Conservation (phyloP, 345 rosid species). For the Lepidium didymum region DNA sequence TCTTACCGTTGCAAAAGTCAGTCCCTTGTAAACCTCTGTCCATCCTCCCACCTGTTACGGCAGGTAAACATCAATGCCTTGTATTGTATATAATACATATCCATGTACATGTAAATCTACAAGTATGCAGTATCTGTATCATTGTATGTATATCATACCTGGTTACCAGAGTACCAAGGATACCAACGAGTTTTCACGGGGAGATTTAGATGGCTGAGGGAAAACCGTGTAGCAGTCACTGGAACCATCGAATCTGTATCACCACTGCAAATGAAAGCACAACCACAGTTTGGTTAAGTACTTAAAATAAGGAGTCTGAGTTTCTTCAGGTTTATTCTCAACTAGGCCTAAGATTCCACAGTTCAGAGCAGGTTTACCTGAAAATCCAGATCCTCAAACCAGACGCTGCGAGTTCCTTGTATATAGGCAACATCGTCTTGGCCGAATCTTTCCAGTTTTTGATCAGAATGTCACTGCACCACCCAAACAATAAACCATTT, state of each 20-base stretch:
- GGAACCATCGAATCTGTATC: slow-evolving; percentile 91
- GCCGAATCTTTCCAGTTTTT: slow-evolving; percentile 78
- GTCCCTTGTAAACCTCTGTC: slow-evolving; percentile 64
- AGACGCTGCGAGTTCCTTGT: slow-evolving; percentile 69
- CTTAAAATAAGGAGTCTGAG: background rate
- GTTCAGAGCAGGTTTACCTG: slow-evolving; percentile 40
- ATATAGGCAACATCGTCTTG: slow-evolving; percentile 54
- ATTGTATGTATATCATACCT: slow-evolving; percentile 34
- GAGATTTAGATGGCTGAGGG: slow-evolving; percentile 72
- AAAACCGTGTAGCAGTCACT: slow-evolving; percentile 83
- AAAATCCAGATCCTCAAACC: slow-evolving; percentile 86
- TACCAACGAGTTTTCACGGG: slow-evolving; percentile 67
- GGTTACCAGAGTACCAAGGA: slow-evolving; percentile 73
- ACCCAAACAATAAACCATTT: background rate
- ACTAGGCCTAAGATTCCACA: background rate
- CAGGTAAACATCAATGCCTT: background rate
- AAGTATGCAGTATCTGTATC: background rate
- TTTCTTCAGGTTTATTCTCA: background rate
- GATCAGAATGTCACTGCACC: slow-evolving; percentile 52
- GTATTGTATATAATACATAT: background rate
- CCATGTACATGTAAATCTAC: background rate
- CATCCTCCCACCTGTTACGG: slow-evolving; percentile 79
- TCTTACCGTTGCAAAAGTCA: slow-evolving; percentile 60
- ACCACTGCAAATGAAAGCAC: slow-evolving; percentile 44
- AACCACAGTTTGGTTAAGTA: background rate